Evolutionary conservation across 2,329 filamentous ascomycete genomes (phyloP).

Genomic region (Mycosphaerella sp.): DNA sequence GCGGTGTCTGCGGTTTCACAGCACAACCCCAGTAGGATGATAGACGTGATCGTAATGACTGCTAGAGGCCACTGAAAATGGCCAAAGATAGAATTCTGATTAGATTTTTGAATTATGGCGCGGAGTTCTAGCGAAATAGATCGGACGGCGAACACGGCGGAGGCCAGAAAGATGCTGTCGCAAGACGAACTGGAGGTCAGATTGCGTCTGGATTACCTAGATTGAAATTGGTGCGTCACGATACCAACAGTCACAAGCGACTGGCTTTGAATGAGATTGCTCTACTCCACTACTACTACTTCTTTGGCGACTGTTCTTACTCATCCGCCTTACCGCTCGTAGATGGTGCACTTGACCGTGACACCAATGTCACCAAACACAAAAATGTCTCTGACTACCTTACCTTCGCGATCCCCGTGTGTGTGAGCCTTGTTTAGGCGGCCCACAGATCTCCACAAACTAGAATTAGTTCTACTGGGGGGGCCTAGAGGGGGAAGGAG

Average conservation of each 20-base stretch:
- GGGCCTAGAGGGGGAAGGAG: too few relatives aligned
- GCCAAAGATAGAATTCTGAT: constrained; percentile 3
- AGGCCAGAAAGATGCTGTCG: constrained; percentile 18
- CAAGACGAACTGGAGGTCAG: constrained; percentile 21
- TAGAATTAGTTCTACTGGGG: too few relatives aligned
- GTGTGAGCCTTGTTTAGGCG: too few relatives aligned
- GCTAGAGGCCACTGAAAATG: not conserved
- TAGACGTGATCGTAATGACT: not conserved
- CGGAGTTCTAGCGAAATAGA: constrained; percentile 29
- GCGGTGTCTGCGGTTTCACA: not conserved
- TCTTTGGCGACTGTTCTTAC: not conserved
- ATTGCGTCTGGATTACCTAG: not conserved
- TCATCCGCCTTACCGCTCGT: not conserved
- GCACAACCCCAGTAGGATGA: constrained; percentile 9
- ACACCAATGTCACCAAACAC: not conserved
- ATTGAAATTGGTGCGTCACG: constrained; percentile 9
- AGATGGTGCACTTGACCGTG: not conserved
- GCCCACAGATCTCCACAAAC: too few relatives aligned
- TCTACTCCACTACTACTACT: constrained; percentile 5
- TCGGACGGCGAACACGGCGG: constrained; percentile 21
- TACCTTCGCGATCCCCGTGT: too few relatives aligned
- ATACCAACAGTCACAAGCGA: constrained; percentile 16
- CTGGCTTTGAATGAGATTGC: constrained; percentile 3
- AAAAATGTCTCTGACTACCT: too few relatives aligned
- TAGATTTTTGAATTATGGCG: constrained; percentile 15